These are phyloP conservation scores for Alternaria sp. DNA, from an alignment of 2,329 filamentous ascomycete genomes.

Conservation along the genomic window DNA sequence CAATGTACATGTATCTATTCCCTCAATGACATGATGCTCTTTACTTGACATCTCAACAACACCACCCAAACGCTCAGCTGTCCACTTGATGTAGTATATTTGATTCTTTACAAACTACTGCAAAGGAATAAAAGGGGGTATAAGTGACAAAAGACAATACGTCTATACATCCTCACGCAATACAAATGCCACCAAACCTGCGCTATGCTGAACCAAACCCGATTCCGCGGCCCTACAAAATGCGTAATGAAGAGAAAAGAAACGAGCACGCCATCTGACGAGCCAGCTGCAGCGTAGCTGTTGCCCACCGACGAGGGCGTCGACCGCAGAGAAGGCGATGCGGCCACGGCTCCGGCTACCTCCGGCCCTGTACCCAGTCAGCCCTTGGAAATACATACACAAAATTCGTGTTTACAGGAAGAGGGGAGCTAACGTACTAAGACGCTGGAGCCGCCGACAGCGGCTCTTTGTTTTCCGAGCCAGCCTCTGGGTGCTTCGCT, in stretches of 20 bases:
- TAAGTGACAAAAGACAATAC: conserved; percentile 17
- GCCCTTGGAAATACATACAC: neutral
- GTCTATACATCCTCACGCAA: conserved; percentile 16
- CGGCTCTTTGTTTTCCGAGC: conserved; percentile 78
- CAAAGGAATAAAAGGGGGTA: conserved; percentile 17
- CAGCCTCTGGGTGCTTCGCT: conserved; percentile 79
- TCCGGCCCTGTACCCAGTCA: conserved; percentile 8
- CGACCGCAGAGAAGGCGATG: neutral
- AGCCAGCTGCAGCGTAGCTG: neutral
- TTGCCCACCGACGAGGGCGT: neutral
- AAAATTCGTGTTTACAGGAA: neutral
- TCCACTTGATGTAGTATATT: neutral
- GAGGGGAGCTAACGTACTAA: conserved; percentile 24
- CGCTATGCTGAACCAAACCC: conserved; percentile 15
- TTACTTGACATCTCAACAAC: neutral
- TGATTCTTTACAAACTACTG: neutral
- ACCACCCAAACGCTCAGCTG: neutral
- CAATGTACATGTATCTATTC: neutral
- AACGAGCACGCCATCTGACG: conserved; percentile 6
- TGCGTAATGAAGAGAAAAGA: conserved; percentile 12
- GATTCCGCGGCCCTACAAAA: conserved; percentile 11
- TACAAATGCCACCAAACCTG: conserved; percentile 18
- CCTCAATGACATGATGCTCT: neutral
- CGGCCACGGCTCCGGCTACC: neutral
- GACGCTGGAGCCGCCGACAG: conserved; percentile 43